These are phyloP conservation scores for Lachnellula subtilissima DNA, from an alignment of 2,329 filamentous ascomycete genomes.

Conservation along the genomic window DNA sequence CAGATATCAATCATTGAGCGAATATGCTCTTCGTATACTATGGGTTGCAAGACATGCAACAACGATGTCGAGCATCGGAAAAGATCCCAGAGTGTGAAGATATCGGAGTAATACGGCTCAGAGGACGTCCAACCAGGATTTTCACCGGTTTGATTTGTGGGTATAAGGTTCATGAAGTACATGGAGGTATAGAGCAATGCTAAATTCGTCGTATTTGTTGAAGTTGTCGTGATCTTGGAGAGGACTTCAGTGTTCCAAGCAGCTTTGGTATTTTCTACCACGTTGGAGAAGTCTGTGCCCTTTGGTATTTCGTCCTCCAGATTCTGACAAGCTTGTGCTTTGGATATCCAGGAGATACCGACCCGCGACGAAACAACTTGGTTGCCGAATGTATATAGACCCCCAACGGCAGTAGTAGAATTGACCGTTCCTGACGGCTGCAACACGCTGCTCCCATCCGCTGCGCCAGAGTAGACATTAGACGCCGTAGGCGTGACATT, in stretches of 20 bases:
- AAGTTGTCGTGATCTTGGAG: constrained; percentile 57
- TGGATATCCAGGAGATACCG: constrained; percentile 46
- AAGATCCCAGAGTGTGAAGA: constrained; percentile 64
- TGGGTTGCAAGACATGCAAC: constrained; percentile 60
- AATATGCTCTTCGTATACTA: constrained; percentile 59
- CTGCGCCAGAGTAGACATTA: constrained; percentile 26
- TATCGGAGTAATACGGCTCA: constrained; percentile 68
- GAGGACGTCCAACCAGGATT: constrained; percentile 60
- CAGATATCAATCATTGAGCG: constrained; percentile 65
- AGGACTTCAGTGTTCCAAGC: constrained; percentile 60
- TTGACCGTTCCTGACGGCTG: constrained; percentile 28
- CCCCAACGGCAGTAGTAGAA: constrained; percentile 42
- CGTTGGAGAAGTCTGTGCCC: constrained; percentile 38
- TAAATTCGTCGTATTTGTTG: constrained; percentile 50
- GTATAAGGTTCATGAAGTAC: constrained; percentile 42
- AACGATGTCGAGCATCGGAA: constrained; percentile 61
- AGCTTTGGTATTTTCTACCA: constrained; percentile 40
- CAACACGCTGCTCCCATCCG: constrained; percentile 27
- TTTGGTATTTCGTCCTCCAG: constrained; percentile 40
- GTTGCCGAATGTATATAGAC: constrained; percentile 42
- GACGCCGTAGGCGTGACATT: constrained; percentile 17
- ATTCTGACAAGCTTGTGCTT: constrained; percentile 45
- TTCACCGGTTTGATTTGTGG: constrained; percentile 66
- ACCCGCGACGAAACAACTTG: constrained; percentile 44
- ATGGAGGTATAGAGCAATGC: constrained; percentile 61